Evolutionary conservation across 208 protist species (phyloP).

Genomic region (Balamuthia mandrillaris): DNA sequence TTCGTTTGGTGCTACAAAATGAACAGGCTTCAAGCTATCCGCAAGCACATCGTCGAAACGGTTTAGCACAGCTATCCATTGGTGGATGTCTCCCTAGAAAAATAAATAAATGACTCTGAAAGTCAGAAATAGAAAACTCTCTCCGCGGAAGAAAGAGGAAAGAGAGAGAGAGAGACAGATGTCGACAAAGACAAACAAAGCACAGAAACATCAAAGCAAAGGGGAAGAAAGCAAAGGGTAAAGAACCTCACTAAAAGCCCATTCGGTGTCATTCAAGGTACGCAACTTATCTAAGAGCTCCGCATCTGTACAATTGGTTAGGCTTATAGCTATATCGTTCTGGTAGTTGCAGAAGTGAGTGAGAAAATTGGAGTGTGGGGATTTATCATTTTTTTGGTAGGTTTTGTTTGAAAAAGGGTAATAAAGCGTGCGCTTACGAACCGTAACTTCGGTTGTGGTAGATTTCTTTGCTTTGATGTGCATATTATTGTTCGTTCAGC

Average conservation of each 20-base stretch:
- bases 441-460: too few relatives aligned
- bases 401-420: too few relatives aligned
- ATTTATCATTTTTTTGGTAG: too few relatives aligned
- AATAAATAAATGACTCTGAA: background rate
- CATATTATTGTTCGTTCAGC: too few relatives aligned
- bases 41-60: slow-evolving; percentile 3
- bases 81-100: slow-evolving; percentile 30
- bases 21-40: background rate
- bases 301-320: background rate
- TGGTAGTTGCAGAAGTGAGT: too few relatives aligned
- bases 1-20: background rate
- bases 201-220: background rate
- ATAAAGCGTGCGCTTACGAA: too few relatives aligned
- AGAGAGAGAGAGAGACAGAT: background rate
- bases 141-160: background rate
- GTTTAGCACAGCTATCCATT: background rate
- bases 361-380: too few relatives aligned
- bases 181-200: background rate
- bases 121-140: background rate
- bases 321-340: slow-evolving; percentile 9
- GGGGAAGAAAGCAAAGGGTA: background rate
- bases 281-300: background rate
- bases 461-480: too few relatives aligned
- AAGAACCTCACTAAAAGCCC: slow-evolving; percentile 7
- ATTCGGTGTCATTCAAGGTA: background rate